Conservation (phyloP, 192 early-diverging fungal species). For the Rhizoclosmatium sp. region DNA sequence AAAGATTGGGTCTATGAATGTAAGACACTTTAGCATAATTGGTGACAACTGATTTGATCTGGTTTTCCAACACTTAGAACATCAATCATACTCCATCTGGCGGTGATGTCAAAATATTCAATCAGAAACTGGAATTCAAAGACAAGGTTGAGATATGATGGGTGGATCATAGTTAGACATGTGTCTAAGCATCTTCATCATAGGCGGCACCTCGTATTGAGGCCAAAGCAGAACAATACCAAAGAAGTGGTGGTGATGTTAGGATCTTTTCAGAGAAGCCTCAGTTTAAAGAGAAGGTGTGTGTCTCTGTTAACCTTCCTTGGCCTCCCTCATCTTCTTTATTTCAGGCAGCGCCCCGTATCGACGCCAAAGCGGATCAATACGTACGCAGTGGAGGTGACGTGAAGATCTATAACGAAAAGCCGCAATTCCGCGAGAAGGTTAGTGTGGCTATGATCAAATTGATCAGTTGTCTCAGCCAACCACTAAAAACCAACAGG, state of each 20-base stretch:
- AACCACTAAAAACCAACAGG: not conserved
- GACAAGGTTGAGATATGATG: not conserved
- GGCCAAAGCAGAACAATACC: constrained; percentile 16
- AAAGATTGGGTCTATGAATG: constrained; percentile 32
- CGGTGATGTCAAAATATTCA: constrained; percentile 28
- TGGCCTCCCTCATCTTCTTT: not conserved
- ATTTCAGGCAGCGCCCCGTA: constrained; percentile 26
- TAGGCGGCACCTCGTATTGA: constrained; percentile 27
- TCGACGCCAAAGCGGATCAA: constrained; percentile 19
- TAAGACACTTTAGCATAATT: not conserved
- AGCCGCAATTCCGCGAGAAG: constrained; percentile 29
- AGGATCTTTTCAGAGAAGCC: constrained; percentile 31
- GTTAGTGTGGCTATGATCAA: constrained; percentile 9
- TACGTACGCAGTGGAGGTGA: constrained; percentile 1
- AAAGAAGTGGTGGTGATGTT: constrained; percentile 10
- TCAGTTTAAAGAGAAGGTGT: constrained; percentile 26
- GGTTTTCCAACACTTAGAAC: constrained; percentile 19
- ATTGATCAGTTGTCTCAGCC: constrained; percentile 9
- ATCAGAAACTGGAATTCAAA: constrained; percentile 26
- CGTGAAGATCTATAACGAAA: constrained; percentile 30
- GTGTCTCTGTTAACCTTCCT: not conserved
- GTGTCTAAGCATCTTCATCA: not conserved
- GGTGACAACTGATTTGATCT: not conserved
- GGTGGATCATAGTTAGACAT: not conserved
- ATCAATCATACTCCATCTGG: constrained; percentile 30